Conservation (phyloP, 352 stramenopile species). For the Chrysophaeum taylorii region DNA sequence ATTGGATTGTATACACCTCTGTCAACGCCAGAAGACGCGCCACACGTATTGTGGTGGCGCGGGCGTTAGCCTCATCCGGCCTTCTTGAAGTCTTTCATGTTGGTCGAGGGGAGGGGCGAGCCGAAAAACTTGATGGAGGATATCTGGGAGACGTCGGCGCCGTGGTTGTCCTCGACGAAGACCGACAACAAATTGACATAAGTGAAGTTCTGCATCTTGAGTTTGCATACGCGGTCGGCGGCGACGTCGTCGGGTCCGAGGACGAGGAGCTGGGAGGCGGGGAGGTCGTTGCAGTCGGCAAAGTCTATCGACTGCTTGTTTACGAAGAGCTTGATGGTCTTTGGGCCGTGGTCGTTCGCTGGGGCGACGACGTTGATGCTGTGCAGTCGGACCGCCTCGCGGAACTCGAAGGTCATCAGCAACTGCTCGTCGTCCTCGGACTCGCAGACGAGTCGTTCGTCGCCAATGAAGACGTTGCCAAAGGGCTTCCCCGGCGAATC, state of each 20-base stretch:
- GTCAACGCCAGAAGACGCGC: no score
- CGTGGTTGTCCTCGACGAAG: conserved; percentile 4
- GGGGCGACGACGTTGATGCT: conserved; percentile 10
- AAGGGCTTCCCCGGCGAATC: not conserved
- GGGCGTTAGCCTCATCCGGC: conserved; percentile 10
- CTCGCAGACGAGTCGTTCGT: conserved; percentile 2
- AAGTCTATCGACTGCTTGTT: conserved; percentile 8
- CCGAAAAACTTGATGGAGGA: not conserved
- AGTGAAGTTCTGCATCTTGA: conserved; percentile 15
- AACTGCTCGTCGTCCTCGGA: conserved; percentile 6
- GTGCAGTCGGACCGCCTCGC: not conserved
- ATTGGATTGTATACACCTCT: no score
- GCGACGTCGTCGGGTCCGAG: not conserved
- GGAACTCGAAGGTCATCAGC: not conserved
- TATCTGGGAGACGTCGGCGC: not conserved
- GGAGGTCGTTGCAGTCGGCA: not conserved
- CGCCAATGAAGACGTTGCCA: conserved; percentile 3
- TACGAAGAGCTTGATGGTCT: not conserved
- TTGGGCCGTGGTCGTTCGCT: not conserved
- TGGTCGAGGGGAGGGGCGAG: not conserved
- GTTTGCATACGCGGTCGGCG: not conserved
- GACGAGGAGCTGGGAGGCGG: not conserved
- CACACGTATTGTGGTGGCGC: no score
- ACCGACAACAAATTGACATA: not conserved
- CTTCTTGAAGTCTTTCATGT: conserved; percentile 15